Base-by-base conservation (phyloP, 495 filamentous ascomycete genomes). In the Staphylotrichum longicolle region DNA sequence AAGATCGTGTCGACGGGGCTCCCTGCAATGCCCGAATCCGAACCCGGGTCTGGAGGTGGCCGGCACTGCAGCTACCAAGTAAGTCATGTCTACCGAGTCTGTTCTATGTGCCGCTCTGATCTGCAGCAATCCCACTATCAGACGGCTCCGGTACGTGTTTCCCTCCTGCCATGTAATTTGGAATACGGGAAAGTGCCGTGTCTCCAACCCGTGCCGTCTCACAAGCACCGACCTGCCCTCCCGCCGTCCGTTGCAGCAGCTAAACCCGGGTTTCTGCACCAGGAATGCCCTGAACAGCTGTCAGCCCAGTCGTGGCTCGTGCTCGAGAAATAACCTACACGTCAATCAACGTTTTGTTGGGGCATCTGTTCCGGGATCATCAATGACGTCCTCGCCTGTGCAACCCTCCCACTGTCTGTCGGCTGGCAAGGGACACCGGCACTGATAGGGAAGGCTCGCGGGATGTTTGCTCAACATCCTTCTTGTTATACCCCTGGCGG, bases 81-180 rank as follows among this genome's bases (percentile, higher is more conserved):
- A 27, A 27, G 20, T 27, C 1, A 27, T 27, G 12, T 58, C 47
- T 7, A 44, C 64, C 61, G 50, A 60, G 62, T 63, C 62, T 27
- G 20, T 27, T 27, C 50, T 45, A 60, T 55, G 12, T 55, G 49
- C 61, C 49, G 48, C 56, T 60, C 58, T 53, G 55, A 62, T 63
- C 59, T 63, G 55, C 64, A 60, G 46, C 50, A 34, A 55, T 62
- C 52, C 62, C 64, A 62, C 20, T 27, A 27, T 32, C 58, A 63
- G 52, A 2, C 41, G 60, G 47, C 30, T 34, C n/a, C 40, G 48
- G 58, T 65, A 60, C 63, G 68, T 63, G 68, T 66, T 63, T 60
- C 42, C 42, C 33, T 61, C 41, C 15, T 34, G 54, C 39, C 58
- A 7, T 54, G 60, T 63, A 50, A 68, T 66, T 68, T 68, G 63